phyloP scores from a whole-genome alignment of 192 early-diverging fungal genomes.

The Polychytrium aggregatum region DNA sequence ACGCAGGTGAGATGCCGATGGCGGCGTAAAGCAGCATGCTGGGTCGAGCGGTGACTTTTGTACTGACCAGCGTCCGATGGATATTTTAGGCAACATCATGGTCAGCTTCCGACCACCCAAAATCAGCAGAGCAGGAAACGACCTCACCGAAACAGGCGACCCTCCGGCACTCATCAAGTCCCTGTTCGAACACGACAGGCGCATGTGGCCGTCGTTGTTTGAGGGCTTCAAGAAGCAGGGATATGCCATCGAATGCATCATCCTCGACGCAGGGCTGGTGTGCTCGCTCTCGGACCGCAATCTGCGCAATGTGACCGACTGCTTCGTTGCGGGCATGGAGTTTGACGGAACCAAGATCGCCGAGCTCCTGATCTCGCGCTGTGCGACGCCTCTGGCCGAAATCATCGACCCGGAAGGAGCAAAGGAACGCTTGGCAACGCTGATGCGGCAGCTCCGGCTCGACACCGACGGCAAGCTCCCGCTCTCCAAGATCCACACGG shows the following conservation, averaged over 20 bases:
- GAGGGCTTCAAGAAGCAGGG: constrained; percentile 26
- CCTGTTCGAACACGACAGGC: too few relatives aligned
- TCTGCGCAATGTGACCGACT: constrained; percentile 80
- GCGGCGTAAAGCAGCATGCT: too few relatives aligned
- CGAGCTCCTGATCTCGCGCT: constrained; percentile 78
- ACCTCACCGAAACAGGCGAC: too few relatives aligned
- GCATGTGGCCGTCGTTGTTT: neutral
- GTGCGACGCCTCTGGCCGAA: constrained; percentile 53
- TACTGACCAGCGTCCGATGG: too few relatives aligned
- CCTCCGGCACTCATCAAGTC: too few relatives aligned
- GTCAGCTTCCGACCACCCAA: too few relatives aligned
- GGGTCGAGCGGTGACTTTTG: too few relatives aligned
- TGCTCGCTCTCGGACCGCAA: constrained; percentile 61
- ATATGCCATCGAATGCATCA: constrained; percentile 62
- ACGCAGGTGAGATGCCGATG: too few relatives aligned
- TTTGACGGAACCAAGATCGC: constrained; percentile 81
- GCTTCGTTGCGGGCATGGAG: constrained; percentile 74
- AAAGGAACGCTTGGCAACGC: constrained; percentile 63
- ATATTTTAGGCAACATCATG: too few relatives aligned
- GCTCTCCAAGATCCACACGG: constrained; percentile 69
- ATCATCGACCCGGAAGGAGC: constrained; percentile 69
- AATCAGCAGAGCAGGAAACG: too few relatives aligned
- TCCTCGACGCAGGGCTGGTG: constrained; percentile 85
- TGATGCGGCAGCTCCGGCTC: constrained; percentile 58
- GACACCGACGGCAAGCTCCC: constrained; percentile 53